Evolutionary conservation across 2,329 filamentous ascomycete genomes (phyloP).

Genomic region (Graphilbum fragrans): DNA sequence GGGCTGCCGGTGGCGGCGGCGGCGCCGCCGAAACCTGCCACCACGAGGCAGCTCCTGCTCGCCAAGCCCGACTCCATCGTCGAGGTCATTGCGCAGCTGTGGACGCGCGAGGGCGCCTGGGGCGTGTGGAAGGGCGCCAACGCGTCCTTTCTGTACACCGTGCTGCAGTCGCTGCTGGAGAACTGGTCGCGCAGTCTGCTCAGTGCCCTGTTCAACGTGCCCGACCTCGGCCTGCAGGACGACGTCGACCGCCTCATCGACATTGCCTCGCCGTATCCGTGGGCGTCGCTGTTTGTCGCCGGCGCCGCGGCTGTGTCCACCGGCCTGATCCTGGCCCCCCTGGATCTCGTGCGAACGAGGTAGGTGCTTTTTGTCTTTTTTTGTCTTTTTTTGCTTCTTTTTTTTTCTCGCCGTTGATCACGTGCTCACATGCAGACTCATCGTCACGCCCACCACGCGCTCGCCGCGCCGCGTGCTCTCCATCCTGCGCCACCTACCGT

Average conservation of each 20-base stretch:
- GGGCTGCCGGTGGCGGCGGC: neutral
- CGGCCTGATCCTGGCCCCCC: conserved; percentile 68
- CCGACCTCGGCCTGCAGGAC: conserved; percentile 66
- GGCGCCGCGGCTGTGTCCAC: conserved; percentile 55
- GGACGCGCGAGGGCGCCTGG: conserved; percentile 79
- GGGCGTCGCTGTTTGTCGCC: conserved; percentile 66
- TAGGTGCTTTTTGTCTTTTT: conserved; percentile 23
- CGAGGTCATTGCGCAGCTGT: conserved; percentile 77
- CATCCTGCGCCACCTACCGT: conserved; percentile 66
- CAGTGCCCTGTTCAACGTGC: conserved; percentile 82
- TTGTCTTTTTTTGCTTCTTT: conserved; percentile 3
- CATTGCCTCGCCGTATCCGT: conserved; percentile 67
- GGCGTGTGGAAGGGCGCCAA: conserved; percentile 94
- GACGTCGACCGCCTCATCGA: conserved; percentile 64
- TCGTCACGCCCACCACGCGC: conserved; percentile 68
- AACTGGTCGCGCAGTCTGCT: conserved; percentile 85
- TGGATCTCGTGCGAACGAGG: conserved; percentile 79
- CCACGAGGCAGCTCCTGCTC: conserved; percentile 41
- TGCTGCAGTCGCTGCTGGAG: conserved; percentile 76
- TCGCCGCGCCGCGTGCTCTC: conserved; percentile 67
- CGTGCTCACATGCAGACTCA: conserved; percentile 39
- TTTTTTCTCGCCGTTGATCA: too few relatives aligned
- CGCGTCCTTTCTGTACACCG: conserved; percentile 79
- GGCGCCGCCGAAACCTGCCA: neutral
- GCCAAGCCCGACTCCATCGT: conserved; percentile 69